phyloP scores from a whole-genome alignment of 2,329 filamentous ascomycete species.

The Cercospora nicotianae region DNA sequence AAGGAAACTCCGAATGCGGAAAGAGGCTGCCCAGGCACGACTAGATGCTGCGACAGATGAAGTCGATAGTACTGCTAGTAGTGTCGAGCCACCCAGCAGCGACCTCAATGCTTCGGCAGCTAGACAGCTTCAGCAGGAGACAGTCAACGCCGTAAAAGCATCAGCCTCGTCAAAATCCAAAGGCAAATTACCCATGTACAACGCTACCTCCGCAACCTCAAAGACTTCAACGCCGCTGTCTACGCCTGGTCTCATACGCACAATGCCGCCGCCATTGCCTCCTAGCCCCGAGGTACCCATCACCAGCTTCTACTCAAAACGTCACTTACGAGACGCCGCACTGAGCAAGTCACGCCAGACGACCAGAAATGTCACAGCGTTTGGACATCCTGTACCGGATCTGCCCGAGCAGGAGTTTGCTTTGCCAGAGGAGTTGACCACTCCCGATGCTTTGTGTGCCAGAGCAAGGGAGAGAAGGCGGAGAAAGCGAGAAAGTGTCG shows the following conservation, averaged over 20 bases:
- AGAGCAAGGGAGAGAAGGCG: conserved; percentile 64
- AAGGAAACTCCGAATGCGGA: conserved; percentile 75
- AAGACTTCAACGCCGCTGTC: conserved; percentile 21
- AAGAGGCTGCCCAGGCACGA: conserved; percentile 61
- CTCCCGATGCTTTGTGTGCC: conserved; percentile 49
- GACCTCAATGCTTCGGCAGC: conserved; percentile 71
- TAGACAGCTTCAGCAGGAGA: conserved; percentile 74
- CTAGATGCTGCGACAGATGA: conserved; percentile 48
- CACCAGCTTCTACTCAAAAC: conserved; percentile 82
- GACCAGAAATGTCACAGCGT: conserved; percentile 70
- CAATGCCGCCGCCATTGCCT: conserved; percentile 30
- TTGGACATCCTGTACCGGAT: conserved; percentile 79
- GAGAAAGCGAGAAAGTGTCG: conserved; percentile 54
- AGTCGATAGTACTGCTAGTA: conserved; percentile 42
- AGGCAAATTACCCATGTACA: conserved; percentile 34
- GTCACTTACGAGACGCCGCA: conserved; percentile 75
- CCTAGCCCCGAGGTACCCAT: conserved; percentile 51
- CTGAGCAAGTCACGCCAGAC: conserved; percentile 56
- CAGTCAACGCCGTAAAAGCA: conserved; percentile 53
- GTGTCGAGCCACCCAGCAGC: conserved; percentile 60
- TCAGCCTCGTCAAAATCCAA: conserved; percentile 37
- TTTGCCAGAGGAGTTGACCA: conserved; percentile 66
- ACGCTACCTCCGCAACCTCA: conserved; percentile 9
- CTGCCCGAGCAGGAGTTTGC: conserved; percentile 69
- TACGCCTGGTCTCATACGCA: conserved; percentile 11